Evolutionary conservation across 495 filamentous ascomycete genomes (phyloP), one percentile per base, ranked within the genome.

Genomic region (Hypomontagnella submonticulosa): DNA sequence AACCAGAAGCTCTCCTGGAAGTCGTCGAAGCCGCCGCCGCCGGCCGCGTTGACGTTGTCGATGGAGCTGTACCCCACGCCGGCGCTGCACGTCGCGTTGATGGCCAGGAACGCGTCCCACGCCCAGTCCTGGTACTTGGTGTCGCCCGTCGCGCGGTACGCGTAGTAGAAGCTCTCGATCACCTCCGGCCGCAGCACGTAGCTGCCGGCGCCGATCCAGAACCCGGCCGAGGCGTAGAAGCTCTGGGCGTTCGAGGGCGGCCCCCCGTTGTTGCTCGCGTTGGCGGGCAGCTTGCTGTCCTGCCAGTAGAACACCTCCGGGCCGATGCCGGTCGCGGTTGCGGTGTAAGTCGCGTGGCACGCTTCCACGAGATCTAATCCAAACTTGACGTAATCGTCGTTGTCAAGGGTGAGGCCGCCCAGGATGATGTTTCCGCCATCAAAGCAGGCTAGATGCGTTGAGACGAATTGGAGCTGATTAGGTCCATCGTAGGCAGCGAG

Each of bases 1-100:
- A 95, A 94, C 76, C 91, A 87, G 79, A 96, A 97, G 67, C 90
- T 93, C 79, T 97, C 92, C 81, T 93, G 89, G 71, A 88, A 87
- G 64, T 96, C 87, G 33, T 75, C 73, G 47, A 84, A 85, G 4
- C 75, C 73, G 4, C 89, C 92, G 3, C 92, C 92, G 7, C 77
- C 79, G 0, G 61, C 41, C 16, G 68, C 71, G 66, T 91, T 90
- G n/a, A 95, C 92, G 72, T 96, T 72, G 0, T 66, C 63, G 42
- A 96, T 75, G 10, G 81, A 81, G 11, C 84, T 81, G 74, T 87
- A 96, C 4, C 92, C 92, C 4, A 85, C 87, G 1, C 81, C 85
- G 0, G 86, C 87, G 20, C 81, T 75, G 61, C 84, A 87, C 19
- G 85, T 91, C 12, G 69, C 66, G 69, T 90, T 90, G 70, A 97